Base-by-base conservation (phyloP, 345 rosid species). In the Stellera chamaejasme region DNA sequence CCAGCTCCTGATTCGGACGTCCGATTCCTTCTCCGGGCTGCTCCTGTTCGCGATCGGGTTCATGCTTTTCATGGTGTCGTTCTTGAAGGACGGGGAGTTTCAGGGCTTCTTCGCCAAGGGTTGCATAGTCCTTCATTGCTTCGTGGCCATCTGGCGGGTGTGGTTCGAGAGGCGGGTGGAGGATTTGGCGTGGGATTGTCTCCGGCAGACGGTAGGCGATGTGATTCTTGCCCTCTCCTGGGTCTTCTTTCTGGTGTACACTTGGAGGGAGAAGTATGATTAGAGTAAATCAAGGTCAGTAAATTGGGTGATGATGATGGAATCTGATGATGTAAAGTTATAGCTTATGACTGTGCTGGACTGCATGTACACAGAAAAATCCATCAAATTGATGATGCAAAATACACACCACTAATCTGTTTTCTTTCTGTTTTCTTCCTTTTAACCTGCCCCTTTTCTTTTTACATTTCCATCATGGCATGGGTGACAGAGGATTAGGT, bases 261-360 rank as follows among this genome's bases (percentile, higher is more conserved):
- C 87, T n/a, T 78, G 94, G 94, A 75, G 78, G 53, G 94, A 85
- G 61, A 85, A 78, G 76, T 82, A 85, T 60, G 89, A 82, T 68
- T 82, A 61, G 64, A 63, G 27, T 28, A 27, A 15, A 50, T 15
- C 23, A 11, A 36, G 15, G 7, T 32, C 39, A 19, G 23, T 63
- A 55, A 10, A 55, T 27, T 56, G 61, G 39, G 56, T 12, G 27
- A n/a, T 27, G 54, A 27, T 50, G 19, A 15, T 28, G 26, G 26
- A 58, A 44, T 55, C 53, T 44, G 15, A 32, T 44, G 15, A 32
- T 42, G 65, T 59, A 27, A 58, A 16, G 15, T 41, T 28, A 59
- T 0, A 42, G 65, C 6, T 54, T 19, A 2, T 11, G 48, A 26
- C 23, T 19, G 23, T 0, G 1, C 1, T 19, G 23, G 23, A 19